Conservation (phyloP, 2,329 filamentous ascomycete species). For the Hypomyces rosellus region DNA sequence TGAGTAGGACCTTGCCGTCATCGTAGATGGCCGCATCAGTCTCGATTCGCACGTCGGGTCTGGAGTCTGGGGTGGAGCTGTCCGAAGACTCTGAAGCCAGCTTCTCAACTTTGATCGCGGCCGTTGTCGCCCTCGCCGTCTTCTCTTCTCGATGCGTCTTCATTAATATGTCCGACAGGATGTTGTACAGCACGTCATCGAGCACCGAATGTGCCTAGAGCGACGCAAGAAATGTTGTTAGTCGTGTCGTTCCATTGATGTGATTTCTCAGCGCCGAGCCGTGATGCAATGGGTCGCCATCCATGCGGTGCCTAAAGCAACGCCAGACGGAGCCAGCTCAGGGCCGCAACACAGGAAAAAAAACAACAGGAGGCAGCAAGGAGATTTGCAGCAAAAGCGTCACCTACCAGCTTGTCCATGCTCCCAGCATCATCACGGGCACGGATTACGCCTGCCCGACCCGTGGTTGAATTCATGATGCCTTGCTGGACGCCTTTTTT, state of each 20-base stretch:
- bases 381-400: conserved; percentile 3
- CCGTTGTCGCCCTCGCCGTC: conserved; percentile 59
- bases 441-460: conserved; percentile 53
- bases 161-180: conserved; percentile 68
- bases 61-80: conserved; percentile 45
- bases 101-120: conserved; percentile 59
- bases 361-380: neutral
- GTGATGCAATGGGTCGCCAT: conserved; percentile 4
- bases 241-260: conserved; percentile 6
- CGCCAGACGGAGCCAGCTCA: neutral
- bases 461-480: conserved; percentile 39
- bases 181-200: conserved; percentile 69
- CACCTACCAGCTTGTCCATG: conserved; percentile 55
- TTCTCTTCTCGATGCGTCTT: conserved; percentile 75
- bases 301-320: neutral
- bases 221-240: conserved; percentile 5
- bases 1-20: conserved; percentile 60
- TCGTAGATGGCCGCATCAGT: conserved; percentile 65
- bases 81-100: conserved; percentile 51
- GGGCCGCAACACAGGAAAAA: neutral
- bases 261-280: neutral
- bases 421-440: conserved; percentile 44
- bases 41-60: conserved; percentile 52
- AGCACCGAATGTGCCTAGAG: conserved; percentile 57
- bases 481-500: conserved; percentile 13